A percentile compares a stretch with the other conserved stretches of the same genome.
Evolutionary conservation across 2,329 filamentous ascomycete genomes (phyloP).

Genomic region (Cordyceps militaris): DNA sequence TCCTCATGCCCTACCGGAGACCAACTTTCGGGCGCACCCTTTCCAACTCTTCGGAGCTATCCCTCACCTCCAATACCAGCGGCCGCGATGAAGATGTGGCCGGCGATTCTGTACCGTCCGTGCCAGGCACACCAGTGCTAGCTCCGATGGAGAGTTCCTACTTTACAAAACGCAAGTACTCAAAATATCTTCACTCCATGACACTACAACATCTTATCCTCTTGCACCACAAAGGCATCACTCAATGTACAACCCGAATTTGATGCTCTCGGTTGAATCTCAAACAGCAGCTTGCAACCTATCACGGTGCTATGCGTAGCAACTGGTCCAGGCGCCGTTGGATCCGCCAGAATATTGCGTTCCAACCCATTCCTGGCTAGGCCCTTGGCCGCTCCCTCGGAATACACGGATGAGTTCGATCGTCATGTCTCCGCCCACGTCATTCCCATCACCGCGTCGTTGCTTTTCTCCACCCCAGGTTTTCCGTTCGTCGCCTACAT

Average conservation of each 20-base stretch:
- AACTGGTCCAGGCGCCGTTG: neutral
- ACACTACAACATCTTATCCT: neutral
- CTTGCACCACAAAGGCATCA: neutral
- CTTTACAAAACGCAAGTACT: neutral
- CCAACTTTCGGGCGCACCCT: slow-evolving; percentile 37
- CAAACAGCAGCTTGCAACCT: neutral
- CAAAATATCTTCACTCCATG: neutral
- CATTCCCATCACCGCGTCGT: neutral
- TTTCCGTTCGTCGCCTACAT: neutral
- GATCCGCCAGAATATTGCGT: slow-evolving; percentile 1
- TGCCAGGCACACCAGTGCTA: slow-evolving; percentile 23
- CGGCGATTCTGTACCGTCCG: slow-evolving; percentile 23
- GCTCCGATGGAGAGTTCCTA: slow-evolving; percentile 7
- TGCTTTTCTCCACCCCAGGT: neutral
- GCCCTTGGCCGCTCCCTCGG: neutral
- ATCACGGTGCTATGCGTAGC: neutral
- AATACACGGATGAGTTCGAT: neutral
- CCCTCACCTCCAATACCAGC: slow-evolving; percentile 25
- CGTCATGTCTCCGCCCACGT: slow-evolving; percentile 9
- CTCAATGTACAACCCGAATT: neutral
- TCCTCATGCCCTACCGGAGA: slow-evolving; percentile 36
- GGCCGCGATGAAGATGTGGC: slow-evolving; percentile 23
- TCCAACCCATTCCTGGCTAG: slow-evolving; percentile 2
- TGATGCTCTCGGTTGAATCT: neutral
- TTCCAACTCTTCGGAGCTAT: slow-evolving; percentile 42